Conservation (phyloP, 1,284 basidiomycete species). For the Malassezia caprae region DNA sequence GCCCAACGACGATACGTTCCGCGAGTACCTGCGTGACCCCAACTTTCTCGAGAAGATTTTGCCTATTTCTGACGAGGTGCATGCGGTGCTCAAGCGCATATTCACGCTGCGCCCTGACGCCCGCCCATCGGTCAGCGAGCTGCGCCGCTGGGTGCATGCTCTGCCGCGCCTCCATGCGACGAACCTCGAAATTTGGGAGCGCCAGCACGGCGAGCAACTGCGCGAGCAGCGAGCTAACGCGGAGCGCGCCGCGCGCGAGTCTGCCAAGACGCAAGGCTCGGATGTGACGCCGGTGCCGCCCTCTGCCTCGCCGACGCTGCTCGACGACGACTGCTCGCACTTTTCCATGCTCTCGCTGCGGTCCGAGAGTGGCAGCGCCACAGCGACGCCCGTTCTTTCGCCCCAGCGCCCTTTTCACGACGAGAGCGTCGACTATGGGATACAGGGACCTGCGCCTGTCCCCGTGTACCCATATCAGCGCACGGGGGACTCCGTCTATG, state of each 20-base stretch:
- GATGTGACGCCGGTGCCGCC: neutral
- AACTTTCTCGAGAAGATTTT: constrained; percentile 44
- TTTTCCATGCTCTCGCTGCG: neutral
- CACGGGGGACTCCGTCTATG: neutral
- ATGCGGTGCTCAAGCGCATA: constrained; percentile 41
- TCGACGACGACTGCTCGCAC: neutral
- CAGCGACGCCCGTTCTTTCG: neutral
- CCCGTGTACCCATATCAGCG: neutral
- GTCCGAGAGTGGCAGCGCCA: neutral
- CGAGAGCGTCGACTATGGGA: neutral
- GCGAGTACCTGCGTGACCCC: constrained; percentile 40
- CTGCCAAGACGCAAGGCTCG: neutral
- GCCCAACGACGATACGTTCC: constrained; percentile 62
- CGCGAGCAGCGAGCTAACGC: neutral
- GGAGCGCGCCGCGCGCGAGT: neutral
- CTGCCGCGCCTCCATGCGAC: constrained; percentile 43
- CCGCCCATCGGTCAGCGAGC: constrained; percentile 32
- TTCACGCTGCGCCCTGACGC: constrained; percentile 40
- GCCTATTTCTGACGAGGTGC: constrained; percentile 42
- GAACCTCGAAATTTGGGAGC: constrained; percentile 26
- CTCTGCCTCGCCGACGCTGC: neutral
- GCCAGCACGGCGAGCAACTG: constrained; percentile 1
- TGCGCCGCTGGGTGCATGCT: constrained; percentile 30
- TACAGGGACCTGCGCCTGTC: neutral
- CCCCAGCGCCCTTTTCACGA: neutral